Base-by-base conservation (phyloP, 768 basidiomycete genomes). In the Sistotremastrum suecicum region DNA sequence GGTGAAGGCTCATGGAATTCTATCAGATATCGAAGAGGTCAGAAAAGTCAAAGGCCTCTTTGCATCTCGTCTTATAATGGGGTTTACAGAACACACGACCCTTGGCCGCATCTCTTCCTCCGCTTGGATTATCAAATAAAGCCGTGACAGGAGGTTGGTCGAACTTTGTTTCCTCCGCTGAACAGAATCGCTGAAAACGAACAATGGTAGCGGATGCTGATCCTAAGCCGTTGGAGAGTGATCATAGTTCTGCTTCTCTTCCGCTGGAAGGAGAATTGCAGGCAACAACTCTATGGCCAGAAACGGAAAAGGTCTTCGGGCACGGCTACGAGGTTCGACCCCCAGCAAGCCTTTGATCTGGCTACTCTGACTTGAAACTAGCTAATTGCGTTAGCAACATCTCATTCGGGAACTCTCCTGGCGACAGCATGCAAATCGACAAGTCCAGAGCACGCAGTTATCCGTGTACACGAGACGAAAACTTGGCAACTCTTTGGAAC, bases 281-380 rank as follows among this genome's bases (percentile, higher is more conserved):
- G 0, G 73, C 78, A 0, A 73, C 75, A 10, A 98, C 94, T 0
- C 69, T 98, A 1, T 99, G 95, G 95, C 95, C 94, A 0, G 95
- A 99, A 64, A 67, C 78, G 1, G 95, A 98, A 55, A 99, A 99
- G 60, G 70, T 99, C 0, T 99, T 95, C 59, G 95, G 94, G 4
- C 95, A 98, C 61, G 91, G 94, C 37, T 98, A 97, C 55, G 95
- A 99, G 74, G 89, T 83, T 48, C 38, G 30, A 34, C 1, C n/a
- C 20, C 10, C 33, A 7, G 34, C 39, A 7, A 36, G 32, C 33
- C 20, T 36, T 9, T 34, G 29, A 10, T 42, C 32, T 47, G 34
- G 36, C 44, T 33, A 9, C 35, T 42, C 30, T 45, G 8, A 29
- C n/a, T 37, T 39, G 37, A 40, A 4, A 12, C 20, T 42, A 94